Evolutionary conservation across 2,329 filamentous ascomycete genomes (phyloP).

Genomic region (Ophiostoma sp.): DNA sequence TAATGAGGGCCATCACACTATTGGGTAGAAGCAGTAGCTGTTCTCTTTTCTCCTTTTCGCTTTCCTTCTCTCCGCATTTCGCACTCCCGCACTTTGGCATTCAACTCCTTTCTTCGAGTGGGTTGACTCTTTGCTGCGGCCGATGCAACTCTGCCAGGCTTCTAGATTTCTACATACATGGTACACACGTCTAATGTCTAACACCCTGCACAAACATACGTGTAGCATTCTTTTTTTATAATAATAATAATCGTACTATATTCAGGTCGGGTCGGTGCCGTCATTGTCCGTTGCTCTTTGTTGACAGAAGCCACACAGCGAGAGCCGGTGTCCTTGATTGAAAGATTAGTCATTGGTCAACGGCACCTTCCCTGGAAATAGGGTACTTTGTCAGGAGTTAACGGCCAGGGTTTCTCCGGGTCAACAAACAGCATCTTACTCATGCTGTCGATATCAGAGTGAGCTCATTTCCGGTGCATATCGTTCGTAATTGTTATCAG

Average conservation of each 20-base stretch:
- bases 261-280: background rate
- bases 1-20: too few relatives aligned
- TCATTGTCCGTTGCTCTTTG: background rate
- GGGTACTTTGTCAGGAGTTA: background rate
- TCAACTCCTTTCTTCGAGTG: background rate
- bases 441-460: background rate
- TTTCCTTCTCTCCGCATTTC: background rate
- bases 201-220: background rate
- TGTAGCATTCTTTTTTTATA: background rate
- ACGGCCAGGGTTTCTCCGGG: background rate
- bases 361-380: background rate
- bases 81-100: background rate
- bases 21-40: background rate
- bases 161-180: background rate
- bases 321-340: background rate
- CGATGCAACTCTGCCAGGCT: background rate
- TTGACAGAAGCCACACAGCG: background rate
- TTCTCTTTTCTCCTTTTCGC: background rate
- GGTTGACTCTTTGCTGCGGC: background rate
- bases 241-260: background rate
- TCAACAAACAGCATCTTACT: background rate
- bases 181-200: too few relatives aligned
- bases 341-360: background rate
- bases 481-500: too few relatives aligned
- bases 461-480: background rate